These are phyloP conservation scores for Ophiostoma tasmaniense DNA, from an alignment of 2,329 filamentous ascomycete species.

Conservation along the genomic window DNA sequence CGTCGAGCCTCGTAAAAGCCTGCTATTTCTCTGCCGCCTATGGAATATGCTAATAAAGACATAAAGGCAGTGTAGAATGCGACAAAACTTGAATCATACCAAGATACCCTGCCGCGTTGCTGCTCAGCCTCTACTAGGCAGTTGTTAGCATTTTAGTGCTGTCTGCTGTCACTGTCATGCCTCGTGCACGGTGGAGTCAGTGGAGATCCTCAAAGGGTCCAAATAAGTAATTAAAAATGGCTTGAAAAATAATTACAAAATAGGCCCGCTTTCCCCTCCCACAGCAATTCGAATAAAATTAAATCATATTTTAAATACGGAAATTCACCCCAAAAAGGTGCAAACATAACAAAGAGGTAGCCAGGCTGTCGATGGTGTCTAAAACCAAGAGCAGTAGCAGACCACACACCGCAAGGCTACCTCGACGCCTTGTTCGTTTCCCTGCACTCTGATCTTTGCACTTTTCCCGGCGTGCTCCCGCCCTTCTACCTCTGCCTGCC, in stretches of 20 bases:
- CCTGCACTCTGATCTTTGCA: too few relatives aligned
- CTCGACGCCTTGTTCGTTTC: neutral
- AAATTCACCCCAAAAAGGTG: slow-evolving; percentile 3
- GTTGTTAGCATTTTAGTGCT: neutral
- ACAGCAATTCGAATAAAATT: neutral
- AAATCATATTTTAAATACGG: neutral
- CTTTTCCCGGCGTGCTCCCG: neutral
- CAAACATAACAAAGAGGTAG: neutral
- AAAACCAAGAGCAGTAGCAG: neutral
- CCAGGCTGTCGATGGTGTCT: neutral
- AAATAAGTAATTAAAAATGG: neutral
- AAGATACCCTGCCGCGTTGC: neutral
- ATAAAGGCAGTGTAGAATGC: too few relatives aligned
- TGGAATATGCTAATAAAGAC: neutral
- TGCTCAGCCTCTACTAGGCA: neutral
- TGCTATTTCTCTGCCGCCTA: neutral
- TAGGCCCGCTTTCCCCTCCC: neutral
- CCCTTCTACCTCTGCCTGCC: neutral
- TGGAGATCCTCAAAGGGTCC: neutral
- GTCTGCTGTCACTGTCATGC: neutral
- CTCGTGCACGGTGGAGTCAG: neutral
- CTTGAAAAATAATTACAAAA: neutral
- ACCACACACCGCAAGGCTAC: neutral
- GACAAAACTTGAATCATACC: too few relatives aligned
- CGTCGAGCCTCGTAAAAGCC: neutral